Evolutionary conservation across 208 protist genomes (phyloP).

Genomic region (Trypanosomatidae sp.): DNA sequence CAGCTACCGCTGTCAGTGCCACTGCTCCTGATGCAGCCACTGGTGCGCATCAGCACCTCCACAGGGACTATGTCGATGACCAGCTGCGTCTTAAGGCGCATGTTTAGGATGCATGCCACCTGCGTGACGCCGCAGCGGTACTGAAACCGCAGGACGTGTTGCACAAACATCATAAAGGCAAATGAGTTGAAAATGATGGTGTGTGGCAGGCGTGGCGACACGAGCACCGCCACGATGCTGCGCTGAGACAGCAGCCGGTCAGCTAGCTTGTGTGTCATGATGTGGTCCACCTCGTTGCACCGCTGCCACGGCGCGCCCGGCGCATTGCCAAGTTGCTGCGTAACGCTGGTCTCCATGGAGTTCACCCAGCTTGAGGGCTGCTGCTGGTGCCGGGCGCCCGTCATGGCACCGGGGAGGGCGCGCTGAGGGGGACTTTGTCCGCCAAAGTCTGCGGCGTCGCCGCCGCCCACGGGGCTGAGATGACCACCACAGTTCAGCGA

Average conservation of each 20-base stretch:
- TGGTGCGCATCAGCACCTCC: constrained; percentile 6
- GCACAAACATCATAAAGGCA: constrained; percentile 62
- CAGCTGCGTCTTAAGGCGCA: constrained; percentile 36
- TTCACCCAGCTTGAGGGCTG: neutral
- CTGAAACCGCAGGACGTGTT: constrained; percentile 45
- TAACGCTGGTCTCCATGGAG: neutral
- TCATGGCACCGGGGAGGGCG: neutral
- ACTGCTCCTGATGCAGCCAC: neutral
- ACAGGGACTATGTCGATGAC: constrained; percentile 39
- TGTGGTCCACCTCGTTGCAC: constrained; percentile 40
- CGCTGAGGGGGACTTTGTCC: neutral
- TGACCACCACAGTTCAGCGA: neutral
- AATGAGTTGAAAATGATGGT: constrained; percentile 60
- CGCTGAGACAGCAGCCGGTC: constrained; percentile 45
- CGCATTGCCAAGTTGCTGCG: constrained; percentile 15
- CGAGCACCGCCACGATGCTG: constrained; percentile 33
- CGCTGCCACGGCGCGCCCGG: constrained; percentile 31
- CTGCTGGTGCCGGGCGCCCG: neutral
- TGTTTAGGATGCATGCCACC: constrained; percentile 44
- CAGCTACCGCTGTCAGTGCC: neutral
- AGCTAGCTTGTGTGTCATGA: constrained; percentile 35
- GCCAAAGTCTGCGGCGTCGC: neutral
- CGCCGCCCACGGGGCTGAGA: constrained; percentile 2
- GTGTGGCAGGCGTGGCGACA: constrained; percentile 45
- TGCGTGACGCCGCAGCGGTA: constrained; percentile 17